Evolutionary conservation across 2,329 filamentous ascomycete genomes (phyloP).

Genomic region (Chaetomium sp.): DNA sequence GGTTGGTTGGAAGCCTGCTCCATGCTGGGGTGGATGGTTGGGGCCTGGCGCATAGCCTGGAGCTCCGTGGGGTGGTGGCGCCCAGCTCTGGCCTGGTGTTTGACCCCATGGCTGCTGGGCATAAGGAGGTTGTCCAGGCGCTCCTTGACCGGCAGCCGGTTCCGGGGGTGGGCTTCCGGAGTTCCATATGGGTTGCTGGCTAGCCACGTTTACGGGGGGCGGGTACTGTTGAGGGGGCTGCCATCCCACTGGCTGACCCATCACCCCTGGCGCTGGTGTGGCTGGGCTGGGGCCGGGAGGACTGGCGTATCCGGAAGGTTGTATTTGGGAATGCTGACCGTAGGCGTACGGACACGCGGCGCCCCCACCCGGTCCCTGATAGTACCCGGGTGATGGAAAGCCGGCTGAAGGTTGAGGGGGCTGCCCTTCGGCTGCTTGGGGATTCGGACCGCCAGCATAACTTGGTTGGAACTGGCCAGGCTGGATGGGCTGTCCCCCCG

Average conservation of each 20-base stretch:
- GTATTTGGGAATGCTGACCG: background rate
- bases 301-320: background rate
- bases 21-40: background rate
- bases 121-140: background rate
- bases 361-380: background rate
- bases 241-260: background rate
- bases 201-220: background rate
- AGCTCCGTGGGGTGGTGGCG: background rate
- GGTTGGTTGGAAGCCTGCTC: background rate
- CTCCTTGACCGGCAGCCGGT: background rate
- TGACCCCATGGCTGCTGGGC: constrained; percentile 7
- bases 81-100: background rate
- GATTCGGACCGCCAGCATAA: too few relatives aligned
- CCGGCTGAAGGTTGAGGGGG: background rate
- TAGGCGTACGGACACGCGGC: background rate
- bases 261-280: background rate
- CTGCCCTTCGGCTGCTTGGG: background rate
- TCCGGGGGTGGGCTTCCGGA: background rate
- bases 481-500: background rate
- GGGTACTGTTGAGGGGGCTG: background rate
- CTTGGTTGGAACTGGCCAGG: background rate
- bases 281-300: background rate
- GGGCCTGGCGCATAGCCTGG: background rate
- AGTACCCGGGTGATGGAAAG: background rate
- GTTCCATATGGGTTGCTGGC: background rate